Base-by-base conservation (phyloP, 306 rosid genomes). In the Trichosanthes cucumerina region DNA sequence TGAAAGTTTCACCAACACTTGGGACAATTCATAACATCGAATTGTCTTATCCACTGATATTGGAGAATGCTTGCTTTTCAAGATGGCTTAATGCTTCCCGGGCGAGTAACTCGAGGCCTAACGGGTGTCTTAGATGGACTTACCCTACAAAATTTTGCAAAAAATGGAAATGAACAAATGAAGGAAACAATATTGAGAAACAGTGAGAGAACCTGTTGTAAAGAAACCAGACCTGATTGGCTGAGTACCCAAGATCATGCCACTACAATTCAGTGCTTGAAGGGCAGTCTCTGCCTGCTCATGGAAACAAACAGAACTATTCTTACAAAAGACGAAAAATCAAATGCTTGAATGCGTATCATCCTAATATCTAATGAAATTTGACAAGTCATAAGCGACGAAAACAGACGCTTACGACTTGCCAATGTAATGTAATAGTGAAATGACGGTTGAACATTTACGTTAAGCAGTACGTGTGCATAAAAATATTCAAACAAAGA, bases 41-140 rank as follows among this genome's bases (percentile, higher is more conserved):
- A 72, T 28, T 72, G 76, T 72, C 59, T 72, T 83, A 72, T 86
- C 81, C 89, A 77, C 57, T 14, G 23, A 46, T 24, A 23, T 78
- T 83, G 39, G 84, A 83, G 46, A 62, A 49, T 28, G 16, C 18
- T 28, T 16, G 39, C 75, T 7, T 3, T 28, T 23, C 38, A 47
- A 13, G 62, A 36, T 24, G 38, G 23, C 72, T 86, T 82, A 84
- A 50, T 80, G 86, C 66, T 81, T 72, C 33, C 9, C 6, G 97
- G 91, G 23, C 90, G 97, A 70, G 89, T 24, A 72, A 91, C 88
- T 50, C 96, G 91, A n/a, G 99, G 89, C 85, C 97, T 87, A 79
- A 95, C 99, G 1, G 99, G 99, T 4, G 99, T 95, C 93, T 95
- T 95, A 12, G 99, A 95, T 33, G 99, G 99, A 85, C 99, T 95